Base-by-base conservation (phyloP, 768 basidiomycete genomes). In the Mycena latifolia region DNA sequence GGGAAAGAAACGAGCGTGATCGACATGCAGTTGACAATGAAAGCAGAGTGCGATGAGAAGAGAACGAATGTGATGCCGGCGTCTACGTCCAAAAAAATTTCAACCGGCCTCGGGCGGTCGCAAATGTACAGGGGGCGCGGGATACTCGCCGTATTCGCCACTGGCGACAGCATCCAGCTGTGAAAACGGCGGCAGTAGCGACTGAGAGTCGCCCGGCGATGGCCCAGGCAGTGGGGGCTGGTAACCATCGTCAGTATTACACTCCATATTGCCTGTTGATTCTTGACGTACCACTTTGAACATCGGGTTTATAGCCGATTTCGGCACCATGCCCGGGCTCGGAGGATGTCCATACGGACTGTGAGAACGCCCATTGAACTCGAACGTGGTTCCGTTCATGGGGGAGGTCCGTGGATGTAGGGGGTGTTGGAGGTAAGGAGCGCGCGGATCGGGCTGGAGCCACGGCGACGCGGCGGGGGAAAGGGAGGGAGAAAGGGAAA, bases 151-250 rank as follows among this genome's bases (percentile, higher is more conserved):
- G 57, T 84, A 88, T 74, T 91, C 91, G 60, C 91, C 88, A 65
- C 91, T 92, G 56, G 93, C 94, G 57, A 94, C 89, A 48, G 93
- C 94, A 71, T 93, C 92, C 62, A 95, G 82, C 61, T 92, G 87
- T 31, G 93, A 89, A 72, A 93, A 95, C 12, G 93, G 92, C 46
- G 92, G n/a, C n/a, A n/a, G 92, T 48, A 93, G 81, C 39, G 84
- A 35, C 33, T 35, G 33, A 35, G 33, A 77, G 66, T 82, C 80
- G 60, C 77, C 77, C 61, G 71, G 75, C 39, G 79, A 77, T 37
- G 86, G 54, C 55, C 77, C 71, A 31, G 87, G 84, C 70, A 86
- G 77, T 75, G 88, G 86, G 63, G 88, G 85, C 88, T 91, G 25
- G 50, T 48, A 76, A 66, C 72, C 65, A 63, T 14, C 72, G 66